Base-by-base conservation (phyloP, 2,329 filamentous ascomycete genomes). In the Penicillium vulpinum region DNA sequence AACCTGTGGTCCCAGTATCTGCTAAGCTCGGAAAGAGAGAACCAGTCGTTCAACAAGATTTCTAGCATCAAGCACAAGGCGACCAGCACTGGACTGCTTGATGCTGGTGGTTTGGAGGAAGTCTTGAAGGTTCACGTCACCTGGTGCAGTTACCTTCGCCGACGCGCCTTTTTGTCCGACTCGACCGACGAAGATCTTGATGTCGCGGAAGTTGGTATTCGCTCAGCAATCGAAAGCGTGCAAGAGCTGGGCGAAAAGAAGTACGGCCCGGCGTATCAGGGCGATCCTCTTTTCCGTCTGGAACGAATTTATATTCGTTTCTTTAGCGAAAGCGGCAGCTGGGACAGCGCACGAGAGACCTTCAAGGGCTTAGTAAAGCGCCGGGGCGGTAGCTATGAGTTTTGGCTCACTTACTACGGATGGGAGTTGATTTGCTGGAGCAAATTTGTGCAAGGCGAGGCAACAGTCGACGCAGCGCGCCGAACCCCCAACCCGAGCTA, bases 291-390 rank as follows among this genome's bases (percentile, higher is more conserved):
- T 45, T 97, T 92, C 72, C 88, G 92, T 11, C 83, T 97, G 5
- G 92, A 97, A 73, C 88, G 91, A 53, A 95, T 97, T 54, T 88
- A 94, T 62, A 93, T 97, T 66, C 92, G 95, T 70, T 96, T 93
- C 70, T 81, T 95, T 47, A 92, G 90, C 4, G 90, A 96, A 71
- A 91, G 91, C 63, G 87, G 87, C 26, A 88, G 90, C 39, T 79
- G 90, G 51, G 85, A 91, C 21, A 88, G 88, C 55, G 94, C 93
- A 2, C 85, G 94, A 38, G 81, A 83, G 16, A 85, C 89, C 46
- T 97, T 91, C 86, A 86, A 89, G 62, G 84, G 85, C 18, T 80
- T 97, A 29, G 83, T 84, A 22, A 78, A 84, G n/a, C 80, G 83
- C 18, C 85, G 91, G 54, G 86, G 87, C 29, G 85, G 91, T 65